Conservation (phyloP, 805 yeast genomes). For the Ogataea trehalophila region DNA sequence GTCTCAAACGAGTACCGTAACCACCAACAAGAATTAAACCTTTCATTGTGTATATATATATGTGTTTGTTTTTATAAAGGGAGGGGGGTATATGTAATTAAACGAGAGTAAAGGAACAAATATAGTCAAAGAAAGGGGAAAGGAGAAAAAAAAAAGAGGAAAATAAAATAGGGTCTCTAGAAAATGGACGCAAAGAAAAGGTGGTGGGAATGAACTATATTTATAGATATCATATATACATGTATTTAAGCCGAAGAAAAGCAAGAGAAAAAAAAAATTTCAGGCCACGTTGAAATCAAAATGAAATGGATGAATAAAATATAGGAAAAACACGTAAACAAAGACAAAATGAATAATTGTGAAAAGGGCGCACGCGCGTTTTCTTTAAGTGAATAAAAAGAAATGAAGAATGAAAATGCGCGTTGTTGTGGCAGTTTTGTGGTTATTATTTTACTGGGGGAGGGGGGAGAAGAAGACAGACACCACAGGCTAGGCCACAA, state of each 20-base stretch:
- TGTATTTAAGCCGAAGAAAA: background rate
- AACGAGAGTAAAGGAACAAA: slow-evolving; percentile 6
- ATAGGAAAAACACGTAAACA: background rate
- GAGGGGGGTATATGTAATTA: background rate
- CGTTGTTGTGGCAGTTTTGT: no score
- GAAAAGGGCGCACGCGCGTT: no score
- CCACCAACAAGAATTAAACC: slow-evolving; percentile 99
- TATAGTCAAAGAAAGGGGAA: slow-evolving; percentile 10
- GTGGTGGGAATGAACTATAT: background rate
- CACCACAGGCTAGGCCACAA: no score
- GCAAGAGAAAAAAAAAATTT: background rate
- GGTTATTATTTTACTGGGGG: no score
- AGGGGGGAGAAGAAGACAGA: no score
- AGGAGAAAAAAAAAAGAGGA: slow-evolving; percentile 1
- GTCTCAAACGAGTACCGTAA: slow-evolving; percentile 99
- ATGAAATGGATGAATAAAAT: background rate
- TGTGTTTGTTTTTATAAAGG: background rate
- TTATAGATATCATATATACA: no score
- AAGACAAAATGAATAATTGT: no score
- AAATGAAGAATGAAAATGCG: no score
- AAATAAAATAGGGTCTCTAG: background rate
- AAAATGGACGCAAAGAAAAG: background rate
- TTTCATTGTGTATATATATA: slow-evolving; percentile 51
- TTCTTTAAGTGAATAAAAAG: no score
- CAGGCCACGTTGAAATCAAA: background rate